phyloP scores from a whole-genome alignment of 2,329 filamentous ascomycete species.

The Hymenotorrendiella dingleyae region DNA sequence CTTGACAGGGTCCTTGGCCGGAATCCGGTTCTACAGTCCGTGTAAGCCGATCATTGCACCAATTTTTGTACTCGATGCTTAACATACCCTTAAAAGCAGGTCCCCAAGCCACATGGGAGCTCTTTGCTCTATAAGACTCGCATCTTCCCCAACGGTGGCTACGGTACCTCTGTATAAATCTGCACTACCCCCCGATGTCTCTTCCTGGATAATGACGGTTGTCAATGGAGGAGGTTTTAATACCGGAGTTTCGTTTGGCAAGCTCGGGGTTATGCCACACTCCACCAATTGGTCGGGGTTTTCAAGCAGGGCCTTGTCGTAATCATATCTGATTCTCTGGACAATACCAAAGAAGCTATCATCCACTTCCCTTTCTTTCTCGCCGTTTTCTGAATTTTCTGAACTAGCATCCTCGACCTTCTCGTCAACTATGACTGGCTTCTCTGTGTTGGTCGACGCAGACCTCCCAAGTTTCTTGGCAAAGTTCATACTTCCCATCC shows the following conservation, averaged over 20 bases:
- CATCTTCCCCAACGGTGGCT: conserved; percentile 67
- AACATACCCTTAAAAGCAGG: conserved; percentile 62
- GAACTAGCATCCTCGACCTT: conserved; percentile 59
- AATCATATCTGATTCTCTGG: conserved; percentile 66
- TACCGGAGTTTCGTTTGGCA: conserved; percentile 69
- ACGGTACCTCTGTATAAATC: conserved; percentile 92
- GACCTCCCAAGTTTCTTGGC: conserved; percentile 78
- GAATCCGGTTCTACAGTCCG: conserved; percentile 64
- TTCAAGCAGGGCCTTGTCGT: conserved; percentile 61
- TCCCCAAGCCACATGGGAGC: conserved; percentile 92
- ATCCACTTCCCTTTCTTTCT: conserved; percentile 66
- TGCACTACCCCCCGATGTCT: conserved; percentile 62
- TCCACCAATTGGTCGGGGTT: conserved; percentile 49
- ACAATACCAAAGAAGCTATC: conserved; percentile 69
- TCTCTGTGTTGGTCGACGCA: conserved; percentile 60
- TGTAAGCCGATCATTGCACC: no score
- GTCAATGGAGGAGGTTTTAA: conserved; percentile 64
- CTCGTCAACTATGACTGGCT: conserved; percentile 68
- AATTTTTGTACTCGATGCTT: not conserved
- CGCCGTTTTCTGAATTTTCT: conserved; percentile 49
- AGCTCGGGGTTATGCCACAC: conserved; percentile 60
- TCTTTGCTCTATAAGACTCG: conserved; percentile 76
- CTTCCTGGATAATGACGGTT: conserved; percentile 64
- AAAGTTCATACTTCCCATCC: conserved; percentile 62
- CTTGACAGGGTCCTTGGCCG: conserved; percentile 87